Conservation (phyloP, 176 grass and related monocot species). For the Puccinellia tenuiflora region DNA sequence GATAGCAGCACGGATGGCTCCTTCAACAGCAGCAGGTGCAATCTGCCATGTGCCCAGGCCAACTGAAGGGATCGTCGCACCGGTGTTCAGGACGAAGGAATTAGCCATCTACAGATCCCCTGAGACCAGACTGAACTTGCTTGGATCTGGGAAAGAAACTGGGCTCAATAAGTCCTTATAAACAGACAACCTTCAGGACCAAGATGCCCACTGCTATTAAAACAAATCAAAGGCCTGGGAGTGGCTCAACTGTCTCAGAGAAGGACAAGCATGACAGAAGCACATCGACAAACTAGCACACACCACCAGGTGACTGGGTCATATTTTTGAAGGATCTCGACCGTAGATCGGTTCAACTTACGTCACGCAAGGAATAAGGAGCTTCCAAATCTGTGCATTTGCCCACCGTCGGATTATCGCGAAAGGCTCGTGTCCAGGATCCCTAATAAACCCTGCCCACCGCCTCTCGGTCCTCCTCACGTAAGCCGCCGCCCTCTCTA, state of each 20-base stretch:
- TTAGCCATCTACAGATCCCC: neutral
- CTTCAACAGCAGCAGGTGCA: slow-evolving; percentile 24
- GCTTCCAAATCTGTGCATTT: too few relatives aligned
- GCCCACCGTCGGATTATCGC: too few relatives aligned
- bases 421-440: too few relatives aligned
- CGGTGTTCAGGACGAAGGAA: slow-evolving; percentile 43
- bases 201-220: neutral
- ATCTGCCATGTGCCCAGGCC: slow-evolving; percentile 61
- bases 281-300: neutral
- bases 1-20: slow-evolving; percentile 33
- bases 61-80: slow-evolving; percentile 36
- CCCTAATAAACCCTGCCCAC: too few relatives aligned
- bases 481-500: too few relatives aligned
- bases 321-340: neutral
- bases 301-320: neutral
- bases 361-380: too few relatives aligned
- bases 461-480: too few relatives aligned
- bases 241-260: neutral
- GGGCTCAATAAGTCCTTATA: neutral
- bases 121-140: neutral
- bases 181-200: neutral
- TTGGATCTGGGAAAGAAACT: neutral
- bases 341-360: too few relatives aligned
- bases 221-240: neutral
- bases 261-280: neutral